Evolutionary conservation across 768 basidiomycete species (phyloP), one percentile per base, ranked within the genome.

Genomic region (Amanita fuliginea): DNA sequence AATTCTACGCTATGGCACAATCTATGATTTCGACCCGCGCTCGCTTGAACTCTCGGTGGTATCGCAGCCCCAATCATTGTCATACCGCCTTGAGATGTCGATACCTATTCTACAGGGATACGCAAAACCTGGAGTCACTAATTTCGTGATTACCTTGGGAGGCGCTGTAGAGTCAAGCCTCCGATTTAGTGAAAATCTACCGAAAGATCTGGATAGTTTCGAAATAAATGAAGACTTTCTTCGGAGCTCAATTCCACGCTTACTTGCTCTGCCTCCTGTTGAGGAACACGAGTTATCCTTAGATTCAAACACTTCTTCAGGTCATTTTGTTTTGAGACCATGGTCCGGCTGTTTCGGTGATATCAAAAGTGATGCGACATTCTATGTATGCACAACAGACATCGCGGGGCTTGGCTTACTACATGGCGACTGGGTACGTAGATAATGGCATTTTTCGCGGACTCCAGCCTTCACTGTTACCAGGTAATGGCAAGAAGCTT

Each of bases 171-270:
- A 32, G 6, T 49, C 51, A 11, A 40, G 5, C 11, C 10, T 11
- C 24, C 47, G 54, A 11, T 53, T 54, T 37, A 42, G 52, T 47
- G 42, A 33, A 50, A 26, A 37, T 8, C 51, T 46, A 28, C 52
- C 1, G 55, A 64, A 54, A 39, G 62, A 65, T 28, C 55, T 57
- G 7, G 78, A 81, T 28, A 59, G 54, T 14, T 61, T 87, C 42
- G 86, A 88, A 62, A 90, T 90, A 47, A 76, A 76, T 56, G 81
- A 88, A 57, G 73, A 65, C 14, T 90, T 90, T 62, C 70, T 89
- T 19, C 81, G 77, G 6, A 74, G 68, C 52, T 69, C 79, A 28
- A 56, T 77, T 13, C 53, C 75, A 13, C 55, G 63, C 37, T 56
- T 32, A 13, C 7, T 48, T 21, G 59, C 42, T 18, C 53, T 54